Percentiles rank a stretch among this genome's conserved stretches.
Conservation (phyloP, 164 flowering plant species). For the Hamamelis virginiana region DNA sequence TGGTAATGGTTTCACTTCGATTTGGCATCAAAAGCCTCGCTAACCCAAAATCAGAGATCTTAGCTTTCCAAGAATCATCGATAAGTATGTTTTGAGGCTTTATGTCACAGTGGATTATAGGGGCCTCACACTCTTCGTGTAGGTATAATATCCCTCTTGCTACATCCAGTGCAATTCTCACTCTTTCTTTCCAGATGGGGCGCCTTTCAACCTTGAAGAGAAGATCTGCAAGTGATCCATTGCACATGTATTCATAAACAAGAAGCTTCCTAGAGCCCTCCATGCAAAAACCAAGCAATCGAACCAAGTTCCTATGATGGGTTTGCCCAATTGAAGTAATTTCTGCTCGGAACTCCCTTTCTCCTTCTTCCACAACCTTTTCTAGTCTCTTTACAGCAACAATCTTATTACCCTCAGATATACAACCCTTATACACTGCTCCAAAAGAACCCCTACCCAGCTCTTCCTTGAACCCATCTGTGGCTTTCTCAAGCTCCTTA, state of each 20-base stretch:
- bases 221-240: constrained; percentile 33
- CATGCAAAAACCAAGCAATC: constrained; percentile 27
- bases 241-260: constrained; percentile 41
- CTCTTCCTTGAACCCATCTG: constrained; percentile 25
- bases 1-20: constrained; percentile 23
- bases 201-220: constrained; percentile 21
- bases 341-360: constrained; percentile 30
- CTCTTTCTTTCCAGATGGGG: constrained; percentile 28
- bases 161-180: constrained; percentile 26
- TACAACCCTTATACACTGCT: constrained; percentile 25
- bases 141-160: constrained; percentile 37
- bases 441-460: constrained; percentile 29
- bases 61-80: constrained; percentile 25
- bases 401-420: background rate
- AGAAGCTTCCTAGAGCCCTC: constrained; percentile 29
- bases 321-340: constrained; percentile 25
- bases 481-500: constrained; percentile 21
- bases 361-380: constrained; percentile 18
- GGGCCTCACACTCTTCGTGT: constrained; percentile 35
- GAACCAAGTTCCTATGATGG: constrained; percentile 31
- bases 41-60: constrained; percentile 36
- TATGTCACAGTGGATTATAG: constrained; percentile 37
- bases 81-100: constrained; percentile 37
- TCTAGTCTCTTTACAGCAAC: constrained; percentile 35
- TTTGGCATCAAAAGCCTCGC: constrained; percentile 31